Conservation (phyloP, 2,329 filamentous ascomycete species). For the Elsinoe necatrix region DNA sequence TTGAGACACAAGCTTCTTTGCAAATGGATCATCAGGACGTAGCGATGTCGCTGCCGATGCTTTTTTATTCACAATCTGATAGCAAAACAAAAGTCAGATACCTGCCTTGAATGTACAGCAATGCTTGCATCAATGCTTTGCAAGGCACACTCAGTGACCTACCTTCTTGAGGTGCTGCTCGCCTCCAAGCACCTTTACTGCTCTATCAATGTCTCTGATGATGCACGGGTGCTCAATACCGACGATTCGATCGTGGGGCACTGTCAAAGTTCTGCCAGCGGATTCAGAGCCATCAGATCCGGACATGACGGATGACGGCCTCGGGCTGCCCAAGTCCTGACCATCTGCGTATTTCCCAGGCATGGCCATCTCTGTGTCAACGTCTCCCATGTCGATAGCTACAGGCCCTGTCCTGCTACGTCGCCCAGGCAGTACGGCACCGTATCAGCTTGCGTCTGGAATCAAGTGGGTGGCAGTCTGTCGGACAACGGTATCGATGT, state of each 20-base stretch:
- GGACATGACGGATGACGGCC: conserved; percentile 12
- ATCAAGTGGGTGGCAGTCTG: not conserved
- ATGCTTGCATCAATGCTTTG: not conserved
- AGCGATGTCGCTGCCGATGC: conserved; percentile 55
- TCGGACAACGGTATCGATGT: not conserved
- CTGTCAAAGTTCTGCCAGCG: conserved; percentile 15
- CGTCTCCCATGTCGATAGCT: not conserved
- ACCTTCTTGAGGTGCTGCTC: conserved; percentile 47
- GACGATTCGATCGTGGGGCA: conserved; percentile 45
- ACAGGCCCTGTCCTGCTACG: not conserved
- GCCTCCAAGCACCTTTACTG: conserved; percentile 54
- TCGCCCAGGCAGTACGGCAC: conserved; percentile 8
- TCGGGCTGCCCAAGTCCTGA: not conserved
- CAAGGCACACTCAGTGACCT: conserved; percentile 18
- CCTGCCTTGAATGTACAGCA: conserved; percentile 12
- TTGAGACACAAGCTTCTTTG: conserved; percentile 68
- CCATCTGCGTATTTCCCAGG: not conserved
- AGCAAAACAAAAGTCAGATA: conserved; percentile 4
- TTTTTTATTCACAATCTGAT: conserved; percentile 15
- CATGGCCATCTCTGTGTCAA: not conserved
- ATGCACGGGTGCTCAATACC: conserved; percentile 61
- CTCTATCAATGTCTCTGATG: conserved; percentile 56
- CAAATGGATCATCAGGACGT: conserved; percentile 68
- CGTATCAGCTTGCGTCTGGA: conserved; percentile 4
- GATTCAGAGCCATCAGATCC: conserved; percentile 8